Evolutionary conservation across 495 filamentous ascomycete genomes (phyloP), one percentile per base, ranked within the genome.

Genomic region (Hypoxylon fuscum): DNA sequence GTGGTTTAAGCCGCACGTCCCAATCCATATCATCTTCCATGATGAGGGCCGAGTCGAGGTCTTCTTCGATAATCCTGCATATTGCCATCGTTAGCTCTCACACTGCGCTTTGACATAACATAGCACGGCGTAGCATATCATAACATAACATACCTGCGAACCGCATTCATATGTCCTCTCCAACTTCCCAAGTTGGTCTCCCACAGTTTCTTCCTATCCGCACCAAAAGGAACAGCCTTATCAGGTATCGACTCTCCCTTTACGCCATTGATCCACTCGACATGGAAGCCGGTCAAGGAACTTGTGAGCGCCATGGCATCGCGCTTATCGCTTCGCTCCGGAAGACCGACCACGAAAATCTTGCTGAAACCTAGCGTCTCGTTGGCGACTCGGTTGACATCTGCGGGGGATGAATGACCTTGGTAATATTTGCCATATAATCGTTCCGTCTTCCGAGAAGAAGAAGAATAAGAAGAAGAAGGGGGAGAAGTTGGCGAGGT

Each of bases 21-120:
- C 75, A 81, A 55, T 82, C 79, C 46, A 76, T 72, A 48, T 81
- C 78, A 59, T 79, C 78, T 68, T 82, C 78, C 51, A 82, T 69
- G 17, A 81, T 72, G 11, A 82, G 69, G 3, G 76, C 79, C n/a
- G 73, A 67, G 25, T 70, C 63, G 22, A 77, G 65, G 35, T 75
- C 70, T n/a, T 76, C 74, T 34, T 76, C 68, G 25, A 81, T 68
- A 5, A 79, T 69, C 23, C 73, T 76, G 20, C 22, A 43, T 41
- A 22, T 25, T n/a, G n/a, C n/a, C n/a, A n/a, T n/a, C n/a, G 15
- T 34, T 14, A 37, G 11, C 42, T 43, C 12, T 20, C 6, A 15
- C 15, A 20, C 8, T 15, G 15, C 15, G 9, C 14, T 14, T 3
- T n/a, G n/a, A n/a, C n/a, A n/a, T n/a, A n/a, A n/a, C n/a, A n/a